These are phyloP conservation scores for Sphaerobolus stellatus DNA, from an alignment of 1,284 basidiomycete genomes.

Conservation along the genomic window DNA sequence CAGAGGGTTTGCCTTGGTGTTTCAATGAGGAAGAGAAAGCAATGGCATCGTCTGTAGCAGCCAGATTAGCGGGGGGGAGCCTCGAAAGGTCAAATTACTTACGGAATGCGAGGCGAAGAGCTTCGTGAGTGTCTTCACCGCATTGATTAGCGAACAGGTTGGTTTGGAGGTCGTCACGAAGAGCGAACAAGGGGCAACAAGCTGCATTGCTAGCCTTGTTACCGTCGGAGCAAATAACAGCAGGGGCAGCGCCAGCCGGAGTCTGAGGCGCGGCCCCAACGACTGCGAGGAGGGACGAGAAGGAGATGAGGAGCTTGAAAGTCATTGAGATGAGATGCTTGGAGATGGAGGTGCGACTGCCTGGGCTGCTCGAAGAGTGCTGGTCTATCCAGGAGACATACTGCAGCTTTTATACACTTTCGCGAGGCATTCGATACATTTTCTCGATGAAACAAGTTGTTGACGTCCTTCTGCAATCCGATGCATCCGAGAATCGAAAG, in stretches of 20 bases:
- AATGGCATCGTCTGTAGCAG: slow-evolving; percentile 1
- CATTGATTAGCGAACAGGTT: slow-evolving; percentile 8
- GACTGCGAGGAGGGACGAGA: neutral
- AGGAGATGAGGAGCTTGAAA: no score
- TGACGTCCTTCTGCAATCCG: no score
- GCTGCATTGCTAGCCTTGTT: neutral
- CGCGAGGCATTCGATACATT: no score
- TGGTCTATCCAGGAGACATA: no score
- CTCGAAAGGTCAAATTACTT: no score
- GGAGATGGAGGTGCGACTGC: no score
- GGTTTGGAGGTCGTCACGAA: slow-evolving; percentile 19
- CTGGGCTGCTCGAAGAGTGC: no score
- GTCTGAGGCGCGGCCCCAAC: no score
- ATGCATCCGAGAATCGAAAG: no score
- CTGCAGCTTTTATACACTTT: no score
- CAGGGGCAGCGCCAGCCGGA: neutral
- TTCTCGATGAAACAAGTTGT: no score
- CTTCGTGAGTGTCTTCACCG: neutral
- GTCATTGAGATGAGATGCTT: no score
- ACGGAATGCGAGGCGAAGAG: neutral
- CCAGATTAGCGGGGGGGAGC: neutral
- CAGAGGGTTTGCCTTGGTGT: neutral
- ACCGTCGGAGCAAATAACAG: neutral
- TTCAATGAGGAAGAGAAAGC: slow-evolving; percentile 1
- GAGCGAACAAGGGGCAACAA: slow-evolving; percentile 21